Evolutionary conservation across 163 green algal genomes (phyloP), one percentile per base, ranked within the genome.

Genomic region (Volvox carteri): DNA sequence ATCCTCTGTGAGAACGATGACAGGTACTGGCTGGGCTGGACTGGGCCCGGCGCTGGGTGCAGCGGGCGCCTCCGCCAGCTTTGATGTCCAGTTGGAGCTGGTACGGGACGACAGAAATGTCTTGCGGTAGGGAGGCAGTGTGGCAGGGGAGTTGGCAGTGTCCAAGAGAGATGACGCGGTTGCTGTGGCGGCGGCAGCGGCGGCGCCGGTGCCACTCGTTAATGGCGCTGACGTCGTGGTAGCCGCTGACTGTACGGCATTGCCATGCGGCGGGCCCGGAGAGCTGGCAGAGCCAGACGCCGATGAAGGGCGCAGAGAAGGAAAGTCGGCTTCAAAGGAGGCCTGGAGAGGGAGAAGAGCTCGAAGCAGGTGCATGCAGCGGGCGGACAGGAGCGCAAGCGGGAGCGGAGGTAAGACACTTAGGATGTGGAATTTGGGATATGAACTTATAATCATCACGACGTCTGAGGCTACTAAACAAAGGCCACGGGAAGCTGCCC

Each of bases 51-150:
- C n/a, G 37, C 39, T 65, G 6, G 75, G 14, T 33, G 75, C 52
- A 19, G 77, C 37, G 9, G 85, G 90, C 46, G 89, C 89, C 19
- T 90, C 86, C 18, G 86, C 90, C 25, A 93, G 81, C 62, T 88
- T 85, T 1, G 80, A 90, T 4, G 90, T 93, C 90, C 90, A 93
- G 37, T 86, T 86, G 16, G 62, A 46, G 56, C 48, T 70, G 8
- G 62, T 81, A 0, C 86, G 52, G 0, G 90, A 88, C 3, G 86
- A 84, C 6, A 94, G 74, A 62, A 94, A 94, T 21, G 62, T 90
- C 44, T 85, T 75, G 23, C 90, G 85, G 54, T 94, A 89, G 0
- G 91, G 91, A 4, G 86, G 48, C 14, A 91, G 19, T 18, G 19
- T n/a, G 8, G n/a, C n/a, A 68, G 50, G 23, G 21, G 37, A 70